Evolutionary conservation across 2,329 filamentous ascomycete genomes (phyloP), one percentile per base, ranked within the genome.

Genomic region (Epichloe sibirici): DNA sequence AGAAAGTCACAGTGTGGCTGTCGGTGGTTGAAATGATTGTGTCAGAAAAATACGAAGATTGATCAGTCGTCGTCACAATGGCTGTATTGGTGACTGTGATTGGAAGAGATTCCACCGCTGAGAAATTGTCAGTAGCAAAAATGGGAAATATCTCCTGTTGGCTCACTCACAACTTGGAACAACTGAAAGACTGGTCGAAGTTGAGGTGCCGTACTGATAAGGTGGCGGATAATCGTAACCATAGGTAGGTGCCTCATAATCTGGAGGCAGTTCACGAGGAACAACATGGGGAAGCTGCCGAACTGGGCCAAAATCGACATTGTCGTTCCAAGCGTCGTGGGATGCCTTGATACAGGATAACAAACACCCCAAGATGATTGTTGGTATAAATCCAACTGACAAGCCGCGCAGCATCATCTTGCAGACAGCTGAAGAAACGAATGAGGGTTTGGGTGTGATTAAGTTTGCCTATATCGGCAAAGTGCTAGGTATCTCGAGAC

Each of bases 191-290:
- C 15, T 39, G 8, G 39, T 31, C 34, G 40, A 51, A n/a, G 44
- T 49, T 9, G 57, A 55, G 23, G 53, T 57, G 13, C 53, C 58
- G 21, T 56, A 54, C 38, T 53, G 51, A 44, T 61, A 61, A 6
- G 59, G 57, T 49, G 58, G 57, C 11, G 55, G 55, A 42, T 54
- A 51, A 3, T 56, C 55, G 45, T 59, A 58, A 40, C 40, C 45
- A 28, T 57, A 55, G 35, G 45, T 55, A 25, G 58, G 56, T 28
- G 58, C 55, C 9, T 51, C 53, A 48, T 61, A 55, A n/a, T 54
- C 45, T 2, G 45, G 50, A 31, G 48, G 54, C 17, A 42, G 28
- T 35, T 55, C 53, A 42, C 53, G 47, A 52, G 45, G 45, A 44
- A 53, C 49, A 43, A 54, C 37, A 23, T 48, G 21, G 5, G 39